Percentiles rank a stretch among this genome's conserved stretches.
phyloP scores from a whole-genome alignment of 345 rosid species.

The Pistacia integerrima region DNA sequence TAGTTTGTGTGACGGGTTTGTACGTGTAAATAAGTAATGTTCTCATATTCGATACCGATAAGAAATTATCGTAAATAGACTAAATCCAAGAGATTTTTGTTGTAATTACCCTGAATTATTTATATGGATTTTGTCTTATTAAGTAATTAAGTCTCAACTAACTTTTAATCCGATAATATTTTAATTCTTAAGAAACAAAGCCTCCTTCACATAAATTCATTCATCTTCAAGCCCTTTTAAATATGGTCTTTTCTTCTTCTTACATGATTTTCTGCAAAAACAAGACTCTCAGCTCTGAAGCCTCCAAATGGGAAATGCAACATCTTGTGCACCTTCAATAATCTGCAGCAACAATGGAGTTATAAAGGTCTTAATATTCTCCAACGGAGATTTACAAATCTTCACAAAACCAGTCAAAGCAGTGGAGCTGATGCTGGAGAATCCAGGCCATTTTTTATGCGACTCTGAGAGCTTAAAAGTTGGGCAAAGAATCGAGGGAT shows the following conservation, averaged over 20 bases:
- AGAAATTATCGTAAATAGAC: too few species aligned
- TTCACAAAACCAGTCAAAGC: conserved; percentile 45
- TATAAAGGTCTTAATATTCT: conserved; percentile 31
- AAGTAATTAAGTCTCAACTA: too few species aligned
- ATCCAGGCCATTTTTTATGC: conserved; percentile 52
- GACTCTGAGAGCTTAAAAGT: conserved; percentile 37
- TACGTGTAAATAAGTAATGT: too few species aligned
- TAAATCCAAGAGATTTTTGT: too few species aligned
- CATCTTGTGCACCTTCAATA: conserved; percentile 53
- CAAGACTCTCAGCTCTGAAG: background rate
- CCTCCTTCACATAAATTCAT: background rate
- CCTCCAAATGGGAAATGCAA: conserved; percentile 49
- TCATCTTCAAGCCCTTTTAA: conserved; percentile 1
- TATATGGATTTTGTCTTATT: too few species aligned
- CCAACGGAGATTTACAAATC: conserved; percentile 36
- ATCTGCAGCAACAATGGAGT: conserved; percentile 20
- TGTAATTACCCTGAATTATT: too few species aligned
- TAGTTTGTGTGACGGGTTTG: too few species aligned
- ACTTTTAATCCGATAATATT: background rate
- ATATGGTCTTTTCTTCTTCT: background rate
- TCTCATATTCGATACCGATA: too few species aligned
- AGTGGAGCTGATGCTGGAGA: conserved; percentile 47
- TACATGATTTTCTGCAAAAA: background rate
- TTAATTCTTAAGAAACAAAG: background rate
- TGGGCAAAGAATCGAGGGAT: conserved; percentile 42